A percentile compares a stretch with the other conserved stretches of the same genome.
Conservation (phyloP, 768 basidiomycete genomes). For the Rhodosporidiobolus sp. region DNA sequence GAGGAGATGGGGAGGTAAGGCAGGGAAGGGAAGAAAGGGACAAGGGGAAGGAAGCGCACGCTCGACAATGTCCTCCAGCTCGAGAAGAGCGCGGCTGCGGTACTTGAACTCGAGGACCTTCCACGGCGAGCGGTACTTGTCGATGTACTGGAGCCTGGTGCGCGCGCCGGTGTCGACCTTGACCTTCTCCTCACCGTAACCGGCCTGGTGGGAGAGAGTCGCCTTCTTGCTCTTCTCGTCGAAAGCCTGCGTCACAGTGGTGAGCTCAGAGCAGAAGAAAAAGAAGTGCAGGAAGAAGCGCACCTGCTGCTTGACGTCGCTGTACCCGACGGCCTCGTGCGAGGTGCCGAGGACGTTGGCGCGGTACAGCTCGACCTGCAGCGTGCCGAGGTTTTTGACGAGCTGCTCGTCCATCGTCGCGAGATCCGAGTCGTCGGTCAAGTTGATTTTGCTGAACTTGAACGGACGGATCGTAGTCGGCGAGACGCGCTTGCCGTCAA, state of each 20-base stretch:
- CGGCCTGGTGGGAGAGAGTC: not conserved
- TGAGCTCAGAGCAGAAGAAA: not conserved
- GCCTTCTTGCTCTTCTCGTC: constrained; percentile 34
- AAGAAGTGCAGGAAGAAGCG: too few species aligned
- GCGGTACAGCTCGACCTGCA: not conserved
- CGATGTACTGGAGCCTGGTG: not conserved
- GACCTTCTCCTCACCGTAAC: not conserved
- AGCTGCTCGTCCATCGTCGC: not conserved
- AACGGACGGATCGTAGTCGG: not conserved
- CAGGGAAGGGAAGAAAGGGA: not conserved
- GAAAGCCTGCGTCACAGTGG: not conserved
- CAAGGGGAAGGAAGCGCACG: not conserved
- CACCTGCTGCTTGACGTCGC: not conserved
- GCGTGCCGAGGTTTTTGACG: constrained; percentile 22
- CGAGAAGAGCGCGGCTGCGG: constrained; percentile 22
- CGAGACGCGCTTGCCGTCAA: not conserved
- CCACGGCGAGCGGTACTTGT: not conserved
- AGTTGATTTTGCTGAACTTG: constrained; percentile 1
- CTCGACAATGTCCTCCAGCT: constrained; percentile 24
- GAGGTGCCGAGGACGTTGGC: not conserved
- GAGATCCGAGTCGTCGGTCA: constrained; percentile 5
- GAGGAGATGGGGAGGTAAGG: not conserved
- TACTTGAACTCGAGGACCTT: constrained; percentile 28
- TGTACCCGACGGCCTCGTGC: too few species aligned
- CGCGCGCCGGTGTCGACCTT: rapidly evolving